phyloP scores from a whole-genome alignment of 2,329 filamentous ascomycete species.

The Ilyonectria destructans region DNA sequence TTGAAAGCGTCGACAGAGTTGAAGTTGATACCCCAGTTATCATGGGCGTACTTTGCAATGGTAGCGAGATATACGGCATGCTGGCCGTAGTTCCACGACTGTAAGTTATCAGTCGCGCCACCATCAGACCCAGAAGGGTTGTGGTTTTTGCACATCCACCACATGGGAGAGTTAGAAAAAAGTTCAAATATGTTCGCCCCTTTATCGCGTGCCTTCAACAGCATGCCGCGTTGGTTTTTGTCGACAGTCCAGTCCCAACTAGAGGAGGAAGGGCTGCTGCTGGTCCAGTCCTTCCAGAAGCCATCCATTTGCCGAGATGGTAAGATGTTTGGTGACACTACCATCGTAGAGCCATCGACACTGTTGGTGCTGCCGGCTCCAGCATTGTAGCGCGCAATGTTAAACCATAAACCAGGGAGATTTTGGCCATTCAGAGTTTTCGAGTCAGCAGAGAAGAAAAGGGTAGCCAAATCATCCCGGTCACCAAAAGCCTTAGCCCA shows the following conservation, averaged over 20 bases:
- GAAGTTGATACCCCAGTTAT: neutral
- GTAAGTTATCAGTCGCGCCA: neutral
- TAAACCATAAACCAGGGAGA: neutral
- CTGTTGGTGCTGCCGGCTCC: neutral
- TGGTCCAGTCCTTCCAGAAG: neutral
- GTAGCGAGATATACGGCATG: neutral
- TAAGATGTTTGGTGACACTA: neutral
- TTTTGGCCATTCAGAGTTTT: no score
- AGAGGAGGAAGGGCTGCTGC: neutral
- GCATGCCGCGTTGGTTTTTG: neutral
- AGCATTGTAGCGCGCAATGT: neutral
- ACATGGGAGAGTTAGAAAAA: conserved; percentile 15
- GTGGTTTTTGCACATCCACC: conserved; percentile 16
- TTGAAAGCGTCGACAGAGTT: neutral
- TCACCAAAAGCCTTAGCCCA: no score
- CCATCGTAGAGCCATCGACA: neutral
- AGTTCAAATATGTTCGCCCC: conserved; percentile 3
- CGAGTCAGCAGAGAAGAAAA: no score
- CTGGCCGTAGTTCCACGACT: neutral
- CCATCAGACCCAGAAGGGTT: conserved; percentile 8
- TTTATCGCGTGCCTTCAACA: neutral
- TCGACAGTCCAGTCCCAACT: neutral
- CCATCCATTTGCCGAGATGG: neutral
- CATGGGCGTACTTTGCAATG: neutral
- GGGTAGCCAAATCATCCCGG: no score